phyloP scores from a whole-genome alignment of 2,329 filamentous ascomycete species.

The Aspergillus novoparasiticus region DNA sequence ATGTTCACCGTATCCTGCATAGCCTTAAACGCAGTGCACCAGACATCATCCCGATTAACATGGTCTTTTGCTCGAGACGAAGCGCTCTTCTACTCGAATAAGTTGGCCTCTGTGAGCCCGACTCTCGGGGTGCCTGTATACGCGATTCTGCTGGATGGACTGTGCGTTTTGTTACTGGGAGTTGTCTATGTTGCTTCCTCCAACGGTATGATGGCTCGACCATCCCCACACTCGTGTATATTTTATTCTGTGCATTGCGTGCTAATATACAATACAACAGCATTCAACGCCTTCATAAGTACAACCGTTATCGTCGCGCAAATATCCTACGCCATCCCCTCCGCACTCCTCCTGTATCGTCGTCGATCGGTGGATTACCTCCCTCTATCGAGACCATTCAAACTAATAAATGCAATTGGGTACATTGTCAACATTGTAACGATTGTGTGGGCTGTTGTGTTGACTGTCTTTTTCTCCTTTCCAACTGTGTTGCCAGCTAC shows the following conservation, averaged over 20 bases:
- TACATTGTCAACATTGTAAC: constrained; percentile 19
- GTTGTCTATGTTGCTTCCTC: constrained; percentile 27
- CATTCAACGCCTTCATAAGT: constrained; percentile 28
- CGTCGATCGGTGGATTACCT: constrained; percentile 19
- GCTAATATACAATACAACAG: constrained; percentile 6
- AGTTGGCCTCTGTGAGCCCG: constrained; percentile 13
- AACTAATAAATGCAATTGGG: constrained; percentile 16
- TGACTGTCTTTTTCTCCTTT: constrained; percentile 26
- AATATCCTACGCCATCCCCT: constrained; percentile 26
- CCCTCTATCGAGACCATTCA: constrained; percentile 18
- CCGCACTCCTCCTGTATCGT: constrained; percentile 19
- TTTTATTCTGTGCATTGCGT: not conserved
- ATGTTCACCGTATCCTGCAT: constrained; percentile 20
- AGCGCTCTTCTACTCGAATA: constrained; percentile 32
- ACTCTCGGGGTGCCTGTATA: constrained; percentile 19
- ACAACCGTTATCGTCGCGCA: constrained; percentile 27
- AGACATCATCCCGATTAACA: constrained; percentile 34
- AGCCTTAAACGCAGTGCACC: constrained; percentile 27
- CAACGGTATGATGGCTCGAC: constrained; percentile 15
- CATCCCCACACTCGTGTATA: no score
- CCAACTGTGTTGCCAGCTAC: constrained; percentile 20
- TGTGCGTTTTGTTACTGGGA: constrained; percentile 21
- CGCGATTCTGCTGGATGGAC: constrained; percentile 19
- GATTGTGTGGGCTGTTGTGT: constrained; percentile 22
- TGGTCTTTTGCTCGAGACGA: constrained; percentile 39